Base-by-base conservation (phyloP, 2,329 filamentous ascomycete species). In the Tolypocladium sp. region DNA sequence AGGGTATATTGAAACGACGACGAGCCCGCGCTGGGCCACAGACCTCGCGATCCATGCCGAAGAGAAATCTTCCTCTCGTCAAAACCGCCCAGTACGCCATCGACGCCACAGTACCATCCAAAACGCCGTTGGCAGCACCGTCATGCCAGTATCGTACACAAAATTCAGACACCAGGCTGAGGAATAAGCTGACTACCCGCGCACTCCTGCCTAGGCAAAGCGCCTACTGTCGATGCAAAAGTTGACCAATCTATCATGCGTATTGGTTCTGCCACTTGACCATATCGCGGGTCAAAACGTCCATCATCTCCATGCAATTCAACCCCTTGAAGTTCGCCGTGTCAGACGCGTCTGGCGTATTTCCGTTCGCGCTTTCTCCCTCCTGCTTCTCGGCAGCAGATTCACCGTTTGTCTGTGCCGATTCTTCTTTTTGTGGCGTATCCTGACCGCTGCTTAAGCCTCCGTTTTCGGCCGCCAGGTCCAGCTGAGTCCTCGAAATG, bases 301-400 rank as follows among this genome's bases (percentile, higher is more conserved):
- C 91, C 90, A 95, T 95, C 90, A 96, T 95, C 74, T 95, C 90
- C 63, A 90, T 79, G 65, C 88, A 92, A 59, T 79, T 89, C 63
- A 96, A 77, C 10, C 88, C 83, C 65, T 87, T 90, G 72, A 96
- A 96, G 1, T 87, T 82, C 66, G 77, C 81, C 22, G 61, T 61
- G 27, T 65, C 63, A 10, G 66, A 61, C 22, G 65, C 56, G 25
- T 67, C 67, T 17, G 65, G 55, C n/a, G 61, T 61, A 51, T 63
- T 63, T 37, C 64, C 68, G 46, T 68, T 67, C 49, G 67, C 67
- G 30, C 60, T 60, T 42, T 66, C 57, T 46, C 64, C 57, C 55
- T 65, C 59, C 53, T 65, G 61, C 61, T 63, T 42, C 35, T 27
- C 62, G 61, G 64, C 59, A 61, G 69, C 59, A 51, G 59, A 33